Evolutionary conservation across 2,329 filamentous ascomycete species (phyloP).

Genomic region (Stachybotrys elegans): DNA sequence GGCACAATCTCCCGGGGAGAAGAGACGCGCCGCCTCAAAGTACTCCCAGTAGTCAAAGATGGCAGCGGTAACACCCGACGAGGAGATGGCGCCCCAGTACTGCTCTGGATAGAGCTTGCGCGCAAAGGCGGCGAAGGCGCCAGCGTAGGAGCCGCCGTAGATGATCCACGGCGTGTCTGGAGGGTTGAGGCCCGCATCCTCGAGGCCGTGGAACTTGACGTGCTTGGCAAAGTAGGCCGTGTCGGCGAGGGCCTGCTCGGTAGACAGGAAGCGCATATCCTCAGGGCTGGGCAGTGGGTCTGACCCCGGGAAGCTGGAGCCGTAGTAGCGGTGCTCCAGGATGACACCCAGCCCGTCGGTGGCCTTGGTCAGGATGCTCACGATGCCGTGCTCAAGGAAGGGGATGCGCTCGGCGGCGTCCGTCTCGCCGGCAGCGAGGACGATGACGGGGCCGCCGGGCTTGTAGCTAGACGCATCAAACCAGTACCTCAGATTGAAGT

Average conservation of each 20-base stretch:
- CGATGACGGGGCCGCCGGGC: conserved; percentile 73
- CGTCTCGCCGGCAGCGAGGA: conserved; percentile 70
- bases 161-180: conserved; percentile 65
- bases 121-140: conserved; percentile 71
- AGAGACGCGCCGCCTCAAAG: conserved; percentile 44
- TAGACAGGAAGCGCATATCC: conserved; percentile 75
- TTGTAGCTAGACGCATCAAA: conserved; percentile 74
- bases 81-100: conserved; percentile 75
- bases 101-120: conserved; percentile 71
- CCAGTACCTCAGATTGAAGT: conserved; percentile 74
- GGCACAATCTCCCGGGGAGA: conserved; percentile 56
- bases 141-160: conserved; percentile 82
- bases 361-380: conserved; percentile 63
- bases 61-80: conserved; percentile 72
- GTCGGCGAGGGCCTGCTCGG: conserved; percentile 78
- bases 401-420: conserved; percentile 56
- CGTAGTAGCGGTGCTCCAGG: conserved; percentile 86
- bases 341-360: conserved; percentile 73
- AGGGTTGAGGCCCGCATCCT: conserved; percentile 62
- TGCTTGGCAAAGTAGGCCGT: conserved; percentile 75
- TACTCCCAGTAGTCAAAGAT: conserved; percentile 73
- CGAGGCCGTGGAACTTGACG: conserved; percentile 64
- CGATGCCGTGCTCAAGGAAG: conserved; percentile 73
- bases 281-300: conserved; percentile 54
- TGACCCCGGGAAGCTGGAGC: conserved; percentile 62